Base-by-base conservation (phyloP, 164 flowering plant species). In the Cinnamomum chago region DNA sequence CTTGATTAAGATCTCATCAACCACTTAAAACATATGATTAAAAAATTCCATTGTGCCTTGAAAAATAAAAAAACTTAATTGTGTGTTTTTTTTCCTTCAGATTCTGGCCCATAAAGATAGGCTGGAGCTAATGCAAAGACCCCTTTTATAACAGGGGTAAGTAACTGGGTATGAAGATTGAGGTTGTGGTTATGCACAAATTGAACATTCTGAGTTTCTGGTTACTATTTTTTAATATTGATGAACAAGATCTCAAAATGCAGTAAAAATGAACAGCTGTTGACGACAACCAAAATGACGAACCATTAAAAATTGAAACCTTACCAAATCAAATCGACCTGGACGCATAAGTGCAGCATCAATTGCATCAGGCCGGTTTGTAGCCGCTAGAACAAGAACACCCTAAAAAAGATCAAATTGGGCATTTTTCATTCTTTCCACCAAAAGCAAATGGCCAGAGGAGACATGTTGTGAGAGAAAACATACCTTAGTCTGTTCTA, bases 261-360 rank as follows among this genome's bases (percentile, higher is more conserved):
- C 5, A 55, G 60, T 15, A 17, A 2, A 55, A 17, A 55, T 14
- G 20, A 17, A 5, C 20, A 55, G 17, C 20, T 55, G 18, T 5
- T 15, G 60, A 55, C 60, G 3, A 14, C 60, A 55, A 55, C 18
- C 2, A 50, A 23, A 24, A 17, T 20, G 3, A 2, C n/a, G 23
- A n/a, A 18, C 12, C n/a, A 40, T 47, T 23, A 40, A 40, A 30
- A 66, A 70, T 17, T 12, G 40, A 70, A 70, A 22, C 17, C 86
- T 80, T 85, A 95, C 99, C 85, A 90, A 75, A 83, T 95, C 99
- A 85, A 92, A 94, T 67, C 99, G 92, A 33, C 99, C 99, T 65
- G 99, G 98, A 11, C 99, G 97, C 92, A 90, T 85, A 52, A 93
- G 93, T 74, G 99, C 99, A 72, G 88, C 88, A 85, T 94, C 97